Conservation (phyloP, 2,329 filamentous ascomycete species). For the Aspergillus sclerotialis region DNA sequence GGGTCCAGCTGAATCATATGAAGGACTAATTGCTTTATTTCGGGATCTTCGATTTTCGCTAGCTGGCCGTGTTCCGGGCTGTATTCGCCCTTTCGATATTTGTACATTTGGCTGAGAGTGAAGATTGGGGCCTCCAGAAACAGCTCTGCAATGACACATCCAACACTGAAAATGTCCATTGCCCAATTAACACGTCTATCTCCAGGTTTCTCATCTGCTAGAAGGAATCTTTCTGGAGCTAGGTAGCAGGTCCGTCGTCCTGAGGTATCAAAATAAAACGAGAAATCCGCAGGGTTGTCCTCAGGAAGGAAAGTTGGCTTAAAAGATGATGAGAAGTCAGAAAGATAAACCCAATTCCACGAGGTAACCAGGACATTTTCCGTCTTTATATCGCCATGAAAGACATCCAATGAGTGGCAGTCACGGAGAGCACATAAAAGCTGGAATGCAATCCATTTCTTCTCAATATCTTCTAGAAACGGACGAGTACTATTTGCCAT, state of each 20-base stretch:
- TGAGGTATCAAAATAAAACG: constrained; percentile 94
- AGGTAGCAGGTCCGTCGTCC: constrained; percentile 89
- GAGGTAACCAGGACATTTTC: constrained; percentile 96
- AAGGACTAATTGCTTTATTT: constrained; percentile 79
- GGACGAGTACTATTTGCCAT: constrained; percentile 68
- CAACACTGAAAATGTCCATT: constrained; percentile 97
- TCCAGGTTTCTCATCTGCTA: constrained; percentile 59
- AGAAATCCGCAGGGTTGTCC: constrained; percentile 95
- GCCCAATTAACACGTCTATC: constrained; percentile 70
- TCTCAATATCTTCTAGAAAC: constrained; percentile 94
- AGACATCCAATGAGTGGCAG: constrained; percentile 81
- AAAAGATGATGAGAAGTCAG: constrained; percentile 94
- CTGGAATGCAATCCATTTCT: constrained; percentile 97
- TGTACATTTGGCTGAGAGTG: constrained; percentile 90
- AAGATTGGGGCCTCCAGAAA: constrained; percentile 97
- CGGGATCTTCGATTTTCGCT: constrained; percentile 77
- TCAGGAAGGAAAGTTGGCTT: constrained; percentile 91
- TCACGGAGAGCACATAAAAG: constrained; percentile 86
- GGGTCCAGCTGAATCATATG: constrained; percentile 97
- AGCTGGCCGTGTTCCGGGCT: constrained; percentile 76
- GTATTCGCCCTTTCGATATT: constrained; percentile 87
- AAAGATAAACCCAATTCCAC: constrained; percentile 98
- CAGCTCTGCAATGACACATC: constrained; percentile 93
- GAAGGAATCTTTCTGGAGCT: constrained; percentile 85
- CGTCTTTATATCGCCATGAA: constrained; percentile 97